Conservation (phyloP, 2,329 filamentous ascomycete genomes). For the Fusarium buxicola region DNA sequence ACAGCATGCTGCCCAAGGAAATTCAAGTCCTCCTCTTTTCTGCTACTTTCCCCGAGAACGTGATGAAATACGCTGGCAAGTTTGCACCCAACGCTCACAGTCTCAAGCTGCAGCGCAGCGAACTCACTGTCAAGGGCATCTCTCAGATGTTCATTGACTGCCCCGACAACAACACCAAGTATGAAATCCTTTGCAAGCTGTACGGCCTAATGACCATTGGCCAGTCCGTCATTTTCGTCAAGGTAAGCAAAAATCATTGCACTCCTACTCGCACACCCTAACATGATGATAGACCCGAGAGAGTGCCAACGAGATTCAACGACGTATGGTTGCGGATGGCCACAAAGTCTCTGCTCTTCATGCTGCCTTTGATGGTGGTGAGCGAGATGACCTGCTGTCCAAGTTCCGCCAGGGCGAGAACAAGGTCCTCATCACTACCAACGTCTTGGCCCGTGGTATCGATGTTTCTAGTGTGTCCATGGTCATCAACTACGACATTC, state of each 20-base stretch:
- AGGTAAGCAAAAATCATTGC: conserved; percentile 63
- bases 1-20: conserved; percentile 75
- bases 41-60: conserved; percentile 88
- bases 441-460: conserved; percentile 95
- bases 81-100: conserved; percentile 90
- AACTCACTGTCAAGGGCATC: conserved; percentile 96
- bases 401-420: conserved; percentile 87
- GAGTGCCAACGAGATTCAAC: conserved; percentile 86
- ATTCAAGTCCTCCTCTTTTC: conserved; percentile 97
- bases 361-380: conserved; percentile 84
- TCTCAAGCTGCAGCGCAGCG: conserved; percentile 87
- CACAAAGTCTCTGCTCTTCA: conserved; percentile 93
- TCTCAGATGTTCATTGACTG: conserved; percentile 99
- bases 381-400: conserved; percentile 86
- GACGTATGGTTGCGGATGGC: conserved; percentile 86
- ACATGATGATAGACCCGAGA: conserved; percentile 74
- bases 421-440: conserved; percentile 98
- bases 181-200: conserved; percentile 87
- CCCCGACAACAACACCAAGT: conserved; percentile 83
- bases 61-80: conserved; percentile 82
- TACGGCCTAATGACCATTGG: conserved; percentile 97
- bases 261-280: conserved; percentile 11
- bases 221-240: conserved; percentile 98
- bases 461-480: conserved; percentile 92
- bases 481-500: conserved; percentile 97